These are phyloP conservation scores for Suillus subaureus DNA, from an alignment of 768 basidiomycete genomes.

Conservation along the genomic window DNA sequence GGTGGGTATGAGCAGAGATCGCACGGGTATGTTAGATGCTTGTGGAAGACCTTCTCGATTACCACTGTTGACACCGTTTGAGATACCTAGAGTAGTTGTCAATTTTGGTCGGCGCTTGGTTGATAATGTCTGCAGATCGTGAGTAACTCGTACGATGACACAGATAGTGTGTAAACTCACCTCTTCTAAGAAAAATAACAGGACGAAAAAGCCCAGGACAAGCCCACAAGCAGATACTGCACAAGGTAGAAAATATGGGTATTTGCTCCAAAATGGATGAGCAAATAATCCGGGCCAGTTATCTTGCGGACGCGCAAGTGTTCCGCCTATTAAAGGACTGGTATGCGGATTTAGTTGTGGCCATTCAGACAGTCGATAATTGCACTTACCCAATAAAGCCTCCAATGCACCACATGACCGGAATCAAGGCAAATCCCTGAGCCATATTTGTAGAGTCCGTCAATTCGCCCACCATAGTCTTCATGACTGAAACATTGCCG, in stretches of 20 bases:
- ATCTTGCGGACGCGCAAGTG: constrained; percentile 55
- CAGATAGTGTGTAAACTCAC: constrained; percentile 19
- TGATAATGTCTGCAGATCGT: constrained; percentile 4
- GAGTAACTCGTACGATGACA: background rate
- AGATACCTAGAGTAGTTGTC: constrained; percentile 3
- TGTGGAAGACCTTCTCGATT: constrained; percentile 13
- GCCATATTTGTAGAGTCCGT: constrained; percentile 44
- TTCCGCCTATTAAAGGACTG: constrained; percentile 57
- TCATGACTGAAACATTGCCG: constrained; percentile 59
- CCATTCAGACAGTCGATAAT: background rate
- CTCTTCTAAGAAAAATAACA: constrained; percentile 32
- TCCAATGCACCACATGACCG: constrained; percentile 31
- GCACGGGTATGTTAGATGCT: constrained; percentile 42
- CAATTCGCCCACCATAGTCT: constrained; percentile 68
- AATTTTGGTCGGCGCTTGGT: background rate
- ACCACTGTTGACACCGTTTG: constrained; percentile 16
- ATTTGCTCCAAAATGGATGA: constrained; percentile 37
- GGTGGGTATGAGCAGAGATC: constrained; percentile 35
- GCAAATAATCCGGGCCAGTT: constrained; percentile 52
- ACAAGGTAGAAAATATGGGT: constrained; percentile 44
- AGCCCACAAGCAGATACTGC: constrained; percentile 21
- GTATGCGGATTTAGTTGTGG: background rate
- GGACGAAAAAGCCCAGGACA: constrained; percentile 18
- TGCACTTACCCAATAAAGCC: constrained; percentile 37
- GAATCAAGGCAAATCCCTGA: constrained; percentile 35